A percentile compares a stretch with the other conserved stretches of the same genome.
These are phyloP conservation scores for Hawksworthiomyces lignivorus DNA, from an alignment of 2,329 filamentous ascomycete genomes.

Conservation along the genomic window DNA sequence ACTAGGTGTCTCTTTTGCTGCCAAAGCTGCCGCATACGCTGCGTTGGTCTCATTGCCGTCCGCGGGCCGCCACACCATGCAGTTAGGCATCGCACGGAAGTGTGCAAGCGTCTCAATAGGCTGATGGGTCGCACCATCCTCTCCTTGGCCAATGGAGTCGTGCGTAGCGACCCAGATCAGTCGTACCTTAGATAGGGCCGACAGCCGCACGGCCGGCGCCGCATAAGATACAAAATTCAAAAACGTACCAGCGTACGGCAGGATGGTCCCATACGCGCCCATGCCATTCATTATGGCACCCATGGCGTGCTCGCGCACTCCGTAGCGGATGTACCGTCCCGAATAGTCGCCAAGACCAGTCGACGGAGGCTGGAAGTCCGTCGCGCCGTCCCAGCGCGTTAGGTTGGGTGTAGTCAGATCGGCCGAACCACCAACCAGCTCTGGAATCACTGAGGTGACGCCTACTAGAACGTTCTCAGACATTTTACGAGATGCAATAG, in stretches of 20 bases:
- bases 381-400: constrained; percentile 91
- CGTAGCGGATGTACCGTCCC: constrained; percentile 86
- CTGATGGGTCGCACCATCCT: constrained; percentile 97
- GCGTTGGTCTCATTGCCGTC: constrained; percentile 97
- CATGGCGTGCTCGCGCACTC: constrained; percentile 88
- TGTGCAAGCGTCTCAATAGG: constrained; percentile 95
- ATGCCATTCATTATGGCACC: constrained; percentile 90
- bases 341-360: constrained; percentile 74
- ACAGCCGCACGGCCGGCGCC: constrained; percentile 87
- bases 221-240: constrained; percentile 99
- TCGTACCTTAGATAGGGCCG: constrained; percentile 81
- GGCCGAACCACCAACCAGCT: constrained; percentile 90
- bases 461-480: constrained; percentile 88
- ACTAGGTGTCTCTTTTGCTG: constrained; percentile 78
- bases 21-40: constrained; percentile 92
- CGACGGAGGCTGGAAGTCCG: constrained; percentile 90
- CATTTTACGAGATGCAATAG: constrained; percentile 87
- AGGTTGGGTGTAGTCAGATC: constrained; percentile 98
- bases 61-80: constrained; percentile 97
- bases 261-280: constrained; percentile 85
- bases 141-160: constrained; percentile 97
- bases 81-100: constrained; percentile 97
- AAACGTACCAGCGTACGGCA: constrained; percentile 93
- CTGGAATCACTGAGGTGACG: constrained; percentile 73
- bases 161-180: constrained; percentile 94